Evolutionary conservation across 2,329 filamentous ascomycete species (phyloP).

Genomic region (Hypoxylon sp.): DNA sequence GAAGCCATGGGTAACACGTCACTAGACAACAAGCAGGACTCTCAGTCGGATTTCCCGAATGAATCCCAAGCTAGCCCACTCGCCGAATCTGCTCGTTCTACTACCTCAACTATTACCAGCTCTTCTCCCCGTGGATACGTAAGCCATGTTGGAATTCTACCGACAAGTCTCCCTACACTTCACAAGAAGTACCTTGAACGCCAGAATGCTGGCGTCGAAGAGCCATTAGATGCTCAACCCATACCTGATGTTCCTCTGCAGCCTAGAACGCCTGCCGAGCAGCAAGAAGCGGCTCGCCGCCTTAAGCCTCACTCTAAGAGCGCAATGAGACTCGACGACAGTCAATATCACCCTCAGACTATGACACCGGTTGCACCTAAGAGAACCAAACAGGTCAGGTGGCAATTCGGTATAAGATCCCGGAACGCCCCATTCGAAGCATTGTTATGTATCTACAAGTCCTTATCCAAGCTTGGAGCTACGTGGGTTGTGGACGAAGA

Average conservation of each 20-base stretch:
- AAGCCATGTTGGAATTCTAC: slow-evolving; percentile 91
- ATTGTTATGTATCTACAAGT: slow-evolving; percentile 94
- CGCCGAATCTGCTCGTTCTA: slow-evolving; percentile 69
- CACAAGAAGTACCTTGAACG: slow-evolving; percentile 92
- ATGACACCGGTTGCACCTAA: slow-evolving; percentile 77
- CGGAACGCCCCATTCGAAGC: slow-evolving; percentile 95
- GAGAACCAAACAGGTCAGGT: slow-evolving; percentile 86
- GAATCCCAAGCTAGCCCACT: slow-evolving; percentile 65
- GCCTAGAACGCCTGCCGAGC: slow-evolving; percentile 77
- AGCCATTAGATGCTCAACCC: slow-evolving; percentile 61
- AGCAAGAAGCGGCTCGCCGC: slow-evolving; percentile 83
- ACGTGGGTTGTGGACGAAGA: slow-evolving; percentile 84
- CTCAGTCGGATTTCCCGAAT: slow-evolving; percentile 37
- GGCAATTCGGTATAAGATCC: slow-evolving; percentile 98
- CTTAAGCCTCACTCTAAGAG: slow-evolving; percentile 88
- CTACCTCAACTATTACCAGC: slow-evolving; percentile 64
- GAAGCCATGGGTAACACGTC: slow-evolving; percentile 62
- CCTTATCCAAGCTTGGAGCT: slow-evolving; percentile 87
- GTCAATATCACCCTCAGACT: slow-evolving; percentile 70
- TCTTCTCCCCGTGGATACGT: slow-evolving; percentile 71
- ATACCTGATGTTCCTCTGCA: slow-evolving; percentile 65
- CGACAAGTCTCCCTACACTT: slow-evolving; percentile 90
- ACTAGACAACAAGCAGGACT: slow-evolving; percentile 37
- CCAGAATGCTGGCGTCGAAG: slow-evolving; percentile 67
- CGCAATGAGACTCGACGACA: slow-evolving; percentile 77